Evolutionary conservation across 192 early-diverging fungal genomes (phyloP).

Genomic region (Coemansia sp.): DNA sequence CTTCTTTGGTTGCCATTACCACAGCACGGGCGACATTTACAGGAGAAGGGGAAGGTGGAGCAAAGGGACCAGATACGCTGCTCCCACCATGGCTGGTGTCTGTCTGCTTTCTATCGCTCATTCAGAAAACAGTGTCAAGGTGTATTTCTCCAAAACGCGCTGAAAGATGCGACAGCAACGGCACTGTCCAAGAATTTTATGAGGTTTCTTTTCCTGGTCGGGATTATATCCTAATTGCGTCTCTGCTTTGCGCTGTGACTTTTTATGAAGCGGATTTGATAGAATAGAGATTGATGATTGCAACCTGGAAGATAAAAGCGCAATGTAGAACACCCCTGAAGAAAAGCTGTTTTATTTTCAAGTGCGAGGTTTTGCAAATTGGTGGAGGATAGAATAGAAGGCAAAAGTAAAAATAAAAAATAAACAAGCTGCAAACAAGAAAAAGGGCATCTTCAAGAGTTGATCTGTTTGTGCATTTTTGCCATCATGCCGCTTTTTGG

Average conservation of each 20-base stretch:
- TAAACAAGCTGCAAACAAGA: too few relatives aligned
- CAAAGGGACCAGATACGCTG: background rate
- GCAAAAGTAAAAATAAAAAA: too few relatives aligned
- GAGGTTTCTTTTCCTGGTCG: background rate
- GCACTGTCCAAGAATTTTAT: background rate
- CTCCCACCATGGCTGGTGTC: slow-evolving; percentile 11
- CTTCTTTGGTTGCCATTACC: slow-evolving; percentile 28
- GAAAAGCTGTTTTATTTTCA: too few relatives aligned
- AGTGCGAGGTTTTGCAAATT: too few relatives aligned
- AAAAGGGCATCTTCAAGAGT: too few relatives aligned
- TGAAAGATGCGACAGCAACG: background rate
- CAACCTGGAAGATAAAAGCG: too few relatives aligned
- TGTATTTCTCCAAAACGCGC: background rate
- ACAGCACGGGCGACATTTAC: slow-evolving; percentile 32
- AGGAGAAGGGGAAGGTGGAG: background rate
- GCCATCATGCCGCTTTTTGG: too few relatives aligned
- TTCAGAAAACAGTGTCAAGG: slow-evolving; percentile 4
- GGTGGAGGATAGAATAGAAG: too few relatives aligned
- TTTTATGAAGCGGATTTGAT: background rate
- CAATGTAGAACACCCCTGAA: too few relatives aligned
- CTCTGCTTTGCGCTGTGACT: too few relatives aligned
- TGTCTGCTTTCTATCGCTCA: slow-evolving; percentile 19
- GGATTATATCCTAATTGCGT: too few relatives aligned
- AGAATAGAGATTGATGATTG: background rate
- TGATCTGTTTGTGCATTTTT: too few relatives aligned